Evolutionary conservation across 1,284 basidiomycete species (phyloP).

Genomic region (Tilletia setariae): DNA sequence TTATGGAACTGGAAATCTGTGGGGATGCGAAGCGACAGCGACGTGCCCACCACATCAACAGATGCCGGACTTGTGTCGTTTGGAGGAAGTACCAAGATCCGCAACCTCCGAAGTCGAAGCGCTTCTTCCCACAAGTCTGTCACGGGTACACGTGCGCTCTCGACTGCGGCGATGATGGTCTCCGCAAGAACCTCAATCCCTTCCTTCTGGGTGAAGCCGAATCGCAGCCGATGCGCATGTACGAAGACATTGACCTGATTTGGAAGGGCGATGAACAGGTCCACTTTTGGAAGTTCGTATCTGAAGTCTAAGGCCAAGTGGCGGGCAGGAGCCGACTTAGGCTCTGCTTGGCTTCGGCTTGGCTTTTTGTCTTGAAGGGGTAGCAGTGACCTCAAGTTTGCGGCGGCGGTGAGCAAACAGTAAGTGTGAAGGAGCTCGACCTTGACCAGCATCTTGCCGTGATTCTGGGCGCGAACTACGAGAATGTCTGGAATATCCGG

Average conservation of each 20-base stretch:
- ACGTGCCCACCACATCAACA: conserved; percentile 62
- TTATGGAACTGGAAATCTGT: conserved; percentile 69
- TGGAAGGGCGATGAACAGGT: conserved; percentile 50
- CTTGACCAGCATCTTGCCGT: conserved; percentile 59
- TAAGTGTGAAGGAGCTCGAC: conserved; percentile 72
- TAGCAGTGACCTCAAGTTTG: conserved; percentile 60
- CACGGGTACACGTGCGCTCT: conserved; percentile 48
- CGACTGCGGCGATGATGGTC: conserved; percentile 57
- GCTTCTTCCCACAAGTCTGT: conserved; percentile 75
- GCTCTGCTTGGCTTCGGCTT: not conserved
- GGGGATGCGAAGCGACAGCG: conserved; percentile 73
- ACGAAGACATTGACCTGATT: conserved; percentile 44
- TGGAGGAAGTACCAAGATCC: conserved; percentile 53
- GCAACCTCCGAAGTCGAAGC: conserved; percentile 65
- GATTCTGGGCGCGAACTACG: conserved; percentile 27
- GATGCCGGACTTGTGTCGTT: conserved; percentile 31
- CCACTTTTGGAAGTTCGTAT: conserved; percentile 41
- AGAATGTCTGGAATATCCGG: conserved; percentile 41
- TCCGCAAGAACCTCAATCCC: conserved; percentile 50
- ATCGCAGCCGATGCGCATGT: conserved; percentile 40
- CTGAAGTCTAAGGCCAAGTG: not conserved
- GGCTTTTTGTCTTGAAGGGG: not conserved
- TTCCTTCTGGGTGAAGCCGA: conserved; percentile 35
- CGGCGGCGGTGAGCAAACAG: conserved; percentile 66
- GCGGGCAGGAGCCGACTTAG: not conserved